These are phyloP conservation scores for Hypoxylon sp. DNA, from an alignment of 2,329 filamentous ascomycete genomes.

Conservation along the genomic window DNA sequence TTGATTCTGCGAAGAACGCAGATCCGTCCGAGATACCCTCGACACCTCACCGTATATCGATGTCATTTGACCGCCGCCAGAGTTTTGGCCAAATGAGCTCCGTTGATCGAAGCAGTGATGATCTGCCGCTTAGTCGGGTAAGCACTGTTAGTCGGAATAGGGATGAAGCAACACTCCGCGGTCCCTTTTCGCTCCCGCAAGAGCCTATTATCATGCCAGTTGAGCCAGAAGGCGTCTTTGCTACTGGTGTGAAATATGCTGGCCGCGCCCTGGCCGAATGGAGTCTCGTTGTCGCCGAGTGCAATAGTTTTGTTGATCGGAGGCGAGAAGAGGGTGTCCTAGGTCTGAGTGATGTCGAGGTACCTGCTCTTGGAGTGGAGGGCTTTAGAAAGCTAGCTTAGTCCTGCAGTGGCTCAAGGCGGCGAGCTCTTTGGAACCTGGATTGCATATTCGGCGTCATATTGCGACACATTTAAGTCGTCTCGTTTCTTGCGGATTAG, in stretches of 20 bases:
- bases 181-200: slow-evolving; percentile 42
- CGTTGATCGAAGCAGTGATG: slow-evolving; percentile 43
- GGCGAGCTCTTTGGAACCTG: background rate
- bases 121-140: slow-evolving; percentile 38
- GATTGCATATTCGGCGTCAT: slow-evolving; percentile 27
- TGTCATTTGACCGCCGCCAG: slow-evolving; percentile 43
- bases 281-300: slow-evolving; percentile 80
- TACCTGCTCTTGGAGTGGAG: slow-evolving; percentile 74
- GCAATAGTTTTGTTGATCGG: slow-evolving; percentile 84
- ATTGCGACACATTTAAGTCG: slow-evolving; percentile 22
- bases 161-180: slow-evolving; percentile 14
- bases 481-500: slow-evolving; percentile 26
- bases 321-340: slow-evolving; percentile 80
- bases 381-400: slow-evolving; percentile 62
- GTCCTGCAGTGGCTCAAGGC: slow-evolving; percentile 5
- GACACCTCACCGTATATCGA: slow-evolving; percentile 45
- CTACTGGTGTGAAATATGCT: slow-evolving; percentile 69
- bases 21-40: slow-evolving; percentile 53
- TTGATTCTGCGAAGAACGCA: slow-evolving; percentile 66
- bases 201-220: slow-evolving; percentile 59
- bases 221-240: slow-evolving; percentile 62
- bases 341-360: slow-evolving; percentile 76
- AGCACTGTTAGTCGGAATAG: slow-evolving; percentile 17
- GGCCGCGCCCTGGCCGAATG: slow-evolving; percentile 84
- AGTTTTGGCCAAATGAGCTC: slow-evolving; percentile 43